A percentile compares a stretch with the other conserved stretches of the same genome.
Conservation (phyloP, 306 rosid genomes). For the Carpinus viminea region DNA sequence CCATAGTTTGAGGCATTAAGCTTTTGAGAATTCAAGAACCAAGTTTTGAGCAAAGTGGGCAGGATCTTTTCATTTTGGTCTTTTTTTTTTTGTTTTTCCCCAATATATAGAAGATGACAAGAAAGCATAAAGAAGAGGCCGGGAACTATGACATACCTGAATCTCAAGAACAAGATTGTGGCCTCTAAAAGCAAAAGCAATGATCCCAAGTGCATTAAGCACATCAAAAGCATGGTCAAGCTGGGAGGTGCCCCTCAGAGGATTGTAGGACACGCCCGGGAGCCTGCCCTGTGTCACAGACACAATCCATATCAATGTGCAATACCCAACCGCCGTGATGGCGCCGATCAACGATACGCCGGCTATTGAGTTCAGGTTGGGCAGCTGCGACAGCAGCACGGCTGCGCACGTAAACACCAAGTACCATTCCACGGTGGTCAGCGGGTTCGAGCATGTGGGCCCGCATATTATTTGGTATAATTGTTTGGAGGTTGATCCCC, state of each 20-base stretch:
- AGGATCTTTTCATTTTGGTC: neutral
- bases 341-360: conserved; percentile 54
- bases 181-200: conserved; percentile 58
- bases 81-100: no score
- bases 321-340: conserved; percentile 51
- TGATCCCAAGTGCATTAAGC: conserved; percentile 50
- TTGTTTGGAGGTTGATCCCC: conserved; percentile 49
- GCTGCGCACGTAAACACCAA: conserved; percentile 51
- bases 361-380: conserved; percentile 54
- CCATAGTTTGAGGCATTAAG: no score
- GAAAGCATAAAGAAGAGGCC: neutral
- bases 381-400: conserved; percentile 47
- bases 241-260: neutral
- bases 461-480: conserved; percentile 48
- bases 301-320: conserved; percentile 43
- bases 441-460: conserved; percentile 41
- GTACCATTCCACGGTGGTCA: conserved; percentile 57
- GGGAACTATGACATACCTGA: conserved; percentile 34
- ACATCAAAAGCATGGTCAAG: conserved; percentile 24
- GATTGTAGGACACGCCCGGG: conserved; percentile 33
- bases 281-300: conserved; percentile 51
- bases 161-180: conserved; percentile 59
- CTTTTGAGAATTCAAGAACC: neutral
- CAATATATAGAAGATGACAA: neutral
- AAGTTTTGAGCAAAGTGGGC: neutral